These are phyloP conservation scores for Didymosphaeria variabile DNA, from an alignment of 2,329 filamentous ascomycete species.

Conservation along the genomic window DNA sequence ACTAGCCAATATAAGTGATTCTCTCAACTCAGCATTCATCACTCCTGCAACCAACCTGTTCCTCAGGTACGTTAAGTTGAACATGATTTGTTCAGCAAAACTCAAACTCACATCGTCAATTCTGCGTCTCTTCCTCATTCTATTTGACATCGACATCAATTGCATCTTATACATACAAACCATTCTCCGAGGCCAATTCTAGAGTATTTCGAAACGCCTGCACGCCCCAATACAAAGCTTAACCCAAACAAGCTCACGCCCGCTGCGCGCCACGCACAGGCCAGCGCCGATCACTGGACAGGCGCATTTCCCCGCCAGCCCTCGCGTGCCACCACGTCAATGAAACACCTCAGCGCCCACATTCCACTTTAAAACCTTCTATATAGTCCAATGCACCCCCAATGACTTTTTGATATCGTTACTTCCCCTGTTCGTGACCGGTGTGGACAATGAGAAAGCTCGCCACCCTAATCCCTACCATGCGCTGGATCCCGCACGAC, in stretches of 20 bases:
- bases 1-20: no score
- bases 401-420: background rate
- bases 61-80: no score
- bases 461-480: conserved; percentile 24
- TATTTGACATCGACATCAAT: no score
- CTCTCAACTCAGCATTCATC: no score
- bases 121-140: no score
- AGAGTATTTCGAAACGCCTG: no score
- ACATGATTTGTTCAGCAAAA: no score
- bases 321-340: conserved; percentile 1
- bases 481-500: conserved; percentile 41
- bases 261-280: conserved; percentile 1
- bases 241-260: conserved; percentile 18
- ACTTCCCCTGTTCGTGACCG: no score
- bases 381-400: background rate
- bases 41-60: no score
- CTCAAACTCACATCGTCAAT: no score
- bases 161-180: no score
- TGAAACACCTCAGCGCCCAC: background rate
- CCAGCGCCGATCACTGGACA: conserved; percentile 7
- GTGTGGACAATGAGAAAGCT: conserved; percentile 7
- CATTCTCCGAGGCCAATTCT: no score
- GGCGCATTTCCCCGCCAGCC: conserved; percentile 9
- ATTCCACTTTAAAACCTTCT: background rate
- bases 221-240: conserved; percentile 14